phyloP scores from a whole-genome alignment of 2,329 filamentous ascomycete species.

The Pseudophaeomoniella oleicola region DNA sequence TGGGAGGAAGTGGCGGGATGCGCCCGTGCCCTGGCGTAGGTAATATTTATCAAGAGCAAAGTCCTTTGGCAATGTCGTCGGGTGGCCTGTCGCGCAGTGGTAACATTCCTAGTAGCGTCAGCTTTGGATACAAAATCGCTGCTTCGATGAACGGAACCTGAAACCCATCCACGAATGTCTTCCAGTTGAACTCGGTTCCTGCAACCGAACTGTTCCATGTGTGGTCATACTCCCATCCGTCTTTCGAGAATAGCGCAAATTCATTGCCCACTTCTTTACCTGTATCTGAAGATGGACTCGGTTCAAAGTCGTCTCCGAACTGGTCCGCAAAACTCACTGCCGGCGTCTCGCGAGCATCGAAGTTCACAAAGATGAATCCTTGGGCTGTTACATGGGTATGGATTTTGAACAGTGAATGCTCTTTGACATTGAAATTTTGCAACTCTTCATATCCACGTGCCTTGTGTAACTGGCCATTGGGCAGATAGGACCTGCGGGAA shows the following conservation, averaged over 20 bases:
- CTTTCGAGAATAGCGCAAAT: constrained; percentile 32
- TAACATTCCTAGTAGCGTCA: constrained; percentile 10
- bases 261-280: constrained; percentile 13
- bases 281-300: constrained; percentile 7
- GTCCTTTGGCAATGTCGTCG: constrained; percentile 9
- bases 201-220: constrained; percentile 33
- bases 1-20: constrained; percentile 9
- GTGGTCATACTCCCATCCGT: constrained; percentile 43
- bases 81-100: constrained; percentile 9
- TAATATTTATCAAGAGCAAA: constrained; percentile 9
- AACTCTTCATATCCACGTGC: constrained; percentile 44
- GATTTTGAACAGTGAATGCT: constrained; percentile 36
- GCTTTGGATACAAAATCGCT: too few species aligned
- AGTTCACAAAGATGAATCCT: constrained; percentile 43
- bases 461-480: constrained; percentile 43
- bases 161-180: constrained; percentile 20
- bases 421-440: constrained; percentile 41
- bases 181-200: constrained; percentile 46
- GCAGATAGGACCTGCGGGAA: constrained; percentile 48
- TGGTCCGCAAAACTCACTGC: constrained; percentile 39
- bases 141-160: too few species aligned
- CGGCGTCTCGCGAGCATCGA: constrained; percentile 31
- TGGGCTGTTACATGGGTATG: constrained; percentile 9
- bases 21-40: constrained; percentile 7
- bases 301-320: constrained; percentile 34